phyloP scores from a whole-genome alignment of 2,329 filamentous ascomycete genomes.

The Fusarium setosum region DNA sequence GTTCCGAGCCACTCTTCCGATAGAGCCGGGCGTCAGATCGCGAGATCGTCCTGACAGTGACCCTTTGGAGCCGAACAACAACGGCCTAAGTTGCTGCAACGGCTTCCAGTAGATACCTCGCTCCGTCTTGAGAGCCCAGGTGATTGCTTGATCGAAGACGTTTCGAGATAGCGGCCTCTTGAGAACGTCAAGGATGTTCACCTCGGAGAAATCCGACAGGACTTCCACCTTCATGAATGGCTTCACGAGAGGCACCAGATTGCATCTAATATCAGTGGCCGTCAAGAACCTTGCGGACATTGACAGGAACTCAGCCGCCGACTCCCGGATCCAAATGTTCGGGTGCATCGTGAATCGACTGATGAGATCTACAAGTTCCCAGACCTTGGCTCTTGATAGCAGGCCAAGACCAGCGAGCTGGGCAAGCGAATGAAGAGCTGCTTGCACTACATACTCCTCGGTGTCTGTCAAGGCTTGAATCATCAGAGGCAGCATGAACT shows the following conservation, averaged over 20 bases:
- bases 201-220: conserved; percentile 74
- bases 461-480: conserved; percentile 92
- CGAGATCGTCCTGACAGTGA: conserved; percentile 65
- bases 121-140: conserved; percentile 86
- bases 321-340: conserved; percentile 94
- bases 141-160: conserved; percentile 85
- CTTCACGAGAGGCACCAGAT: conserved; percentile 81
- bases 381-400: conserved; percentile 84
- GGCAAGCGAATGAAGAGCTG: conserved; percentile 87
- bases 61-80: conserved; percentile 71
- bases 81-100: conserved; percentile 71
- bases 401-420: conserved; percentile 90
- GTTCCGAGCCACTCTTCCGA: conserved; percentile 77
- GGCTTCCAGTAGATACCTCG: conserved; percentile 90
- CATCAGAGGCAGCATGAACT: conserved; percentile 96
- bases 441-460: conserved; percentile 94
- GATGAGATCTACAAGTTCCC: conserved; percentile 88
- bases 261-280: conserved; percentile 83
- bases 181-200: conserved; percentile 81
- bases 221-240: conserved; percentile 84
- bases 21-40: conserved; percentile 65
- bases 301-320: conserved; percentile 85
- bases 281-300: conserved; percentile 81
- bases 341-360: conserved; percentile 92
- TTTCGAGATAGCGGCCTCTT: conserved; percentile 83